Percentiles rank a stretch among this genome's conserved stretches.
Conservation (phyloP, 148 eudicot species). For the Limonium bicolor region DNA sequence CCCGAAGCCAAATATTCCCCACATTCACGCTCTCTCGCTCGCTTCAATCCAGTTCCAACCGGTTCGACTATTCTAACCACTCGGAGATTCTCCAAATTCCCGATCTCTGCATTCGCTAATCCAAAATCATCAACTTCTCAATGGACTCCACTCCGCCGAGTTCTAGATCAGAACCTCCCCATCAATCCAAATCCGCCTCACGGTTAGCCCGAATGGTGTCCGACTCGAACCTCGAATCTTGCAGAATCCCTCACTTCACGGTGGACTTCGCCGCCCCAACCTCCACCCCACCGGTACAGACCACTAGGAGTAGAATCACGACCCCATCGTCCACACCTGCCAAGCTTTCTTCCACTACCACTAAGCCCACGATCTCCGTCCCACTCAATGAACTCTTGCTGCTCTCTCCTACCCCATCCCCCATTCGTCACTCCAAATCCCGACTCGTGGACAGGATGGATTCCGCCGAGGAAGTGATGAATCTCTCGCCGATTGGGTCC, state of each 20-base stretch:
- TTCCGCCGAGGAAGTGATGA: constrained; percentile 16
- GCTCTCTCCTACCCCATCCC: constrained; percentile 57
- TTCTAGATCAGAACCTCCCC: constrained; percentile 17
- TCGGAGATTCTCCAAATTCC: background rate
- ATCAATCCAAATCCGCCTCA: constrained; percentile 38
- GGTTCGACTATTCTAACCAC: background rate
- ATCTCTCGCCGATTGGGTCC: constrained; percentile 18
- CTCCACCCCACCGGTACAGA: too few relatives aligned
- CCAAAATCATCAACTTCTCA: background rate
- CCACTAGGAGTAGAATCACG: constrained; percentile 9
- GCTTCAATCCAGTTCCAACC: background rate
- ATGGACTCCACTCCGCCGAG: constrained; percentile 35
- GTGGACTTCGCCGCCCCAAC: constrained; percentile 37
- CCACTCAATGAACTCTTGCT: constrained; percentile 56
- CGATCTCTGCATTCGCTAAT: background rate
- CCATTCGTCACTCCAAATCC: constrained; percentile 35
- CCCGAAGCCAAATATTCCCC: constrained; percentile 1
- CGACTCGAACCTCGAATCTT: constrained; percentile 13
- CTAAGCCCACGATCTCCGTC: constrained; percentile 20
- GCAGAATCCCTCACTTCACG: constrained; percentile 24
- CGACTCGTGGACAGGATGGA: constrained; percentile 49
- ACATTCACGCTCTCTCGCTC: background rate
- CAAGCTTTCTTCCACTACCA: constrained; percentile 19
- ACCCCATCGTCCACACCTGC: constrained; percentile 31
- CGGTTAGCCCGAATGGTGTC: constrained; percentile 30